Percentiles rank a stretch among this genome's conserved stretches.
Conservation (phyloP, 148 eudicot species). For the Nyssa sinensis region DNA sequence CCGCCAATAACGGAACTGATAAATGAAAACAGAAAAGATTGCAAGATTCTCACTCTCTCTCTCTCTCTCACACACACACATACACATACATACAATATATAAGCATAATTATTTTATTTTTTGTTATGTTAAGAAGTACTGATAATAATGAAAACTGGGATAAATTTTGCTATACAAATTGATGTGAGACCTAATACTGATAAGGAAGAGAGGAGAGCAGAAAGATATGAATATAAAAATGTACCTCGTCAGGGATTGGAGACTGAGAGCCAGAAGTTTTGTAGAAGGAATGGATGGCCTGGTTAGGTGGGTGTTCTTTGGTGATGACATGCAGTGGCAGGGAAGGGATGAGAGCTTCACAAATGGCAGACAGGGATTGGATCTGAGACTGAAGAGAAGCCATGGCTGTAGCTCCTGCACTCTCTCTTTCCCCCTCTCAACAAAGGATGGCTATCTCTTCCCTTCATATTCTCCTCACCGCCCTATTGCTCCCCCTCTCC, state of each 20-base stretch:
- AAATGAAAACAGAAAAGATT: background rate
- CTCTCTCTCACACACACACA: too few relatives aligned
- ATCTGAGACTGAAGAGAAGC: constrained; percentile 65
- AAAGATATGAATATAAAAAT: background rate
- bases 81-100: background rate
- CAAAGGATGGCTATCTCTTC: constrained; percentile 45
- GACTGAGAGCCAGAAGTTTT: constrained; percentile 42
- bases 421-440: constrained; percentile 39
- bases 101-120: background rate
- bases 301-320: constrained; percentile 4
- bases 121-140: too few relatives aligned
- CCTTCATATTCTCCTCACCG: constrained; percentile 1
- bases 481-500: background rate
- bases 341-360: constrained; percentile 66
- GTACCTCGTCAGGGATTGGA: constrained; percentile 55
- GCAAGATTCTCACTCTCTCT: background rate
- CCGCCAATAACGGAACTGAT: background rate
- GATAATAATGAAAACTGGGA: too few relatives aligned
- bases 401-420: constrained; percentile 36
- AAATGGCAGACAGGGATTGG: constrained; percentile 49
- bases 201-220: too few relatives aligned
- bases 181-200: too few relatives aligned
- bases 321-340: constrained; percentile 14
- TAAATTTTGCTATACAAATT: background rate
- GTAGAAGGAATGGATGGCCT: constrained; percentile 30